Base-by-base conservation (phyloP, 176 grass and related monocot genomes). In the Carex cristatella region DNA sequence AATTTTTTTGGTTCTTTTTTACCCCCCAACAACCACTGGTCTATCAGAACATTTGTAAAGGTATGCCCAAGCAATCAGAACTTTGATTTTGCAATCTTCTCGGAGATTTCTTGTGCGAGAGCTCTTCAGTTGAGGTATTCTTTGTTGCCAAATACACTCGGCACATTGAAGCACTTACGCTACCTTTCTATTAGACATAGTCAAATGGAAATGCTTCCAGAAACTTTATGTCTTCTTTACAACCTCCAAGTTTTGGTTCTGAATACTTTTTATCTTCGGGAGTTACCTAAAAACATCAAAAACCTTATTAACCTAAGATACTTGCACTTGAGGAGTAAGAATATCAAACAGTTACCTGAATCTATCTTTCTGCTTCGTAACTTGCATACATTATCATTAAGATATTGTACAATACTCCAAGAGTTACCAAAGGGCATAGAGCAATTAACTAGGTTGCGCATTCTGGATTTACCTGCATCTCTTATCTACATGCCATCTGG, bases 161-260 rank as follows among this genome's bases (percentile, higher is more conserved):
- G 79, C 10, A 46, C 1, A 1, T 57, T 60, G 11, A 79, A 62
- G 56, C 79, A 81, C 61, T 64, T 81, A 8, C 56, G 79, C 58
- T 81, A 81, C 56, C 79, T 81, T 19, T 42, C 37, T 38, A 38
- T 38, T 38, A 4, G 4, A 38, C 37, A 4, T 38, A 38, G 37
- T 38, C 37, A 38, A 4, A 3, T 74, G 8, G 18, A 51, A 9
- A 14, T 3, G 0, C 10, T 74, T 10, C 70, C 70, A 49, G 70
- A 44, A 74, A 44, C 70, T 40, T 40, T 74, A 7, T 74, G 70
- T n/a, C 10, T 42, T 74, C 70, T 74, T 18, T 74, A 18, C 35
- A 74, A 74, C 70, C 70, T 74, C 12, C 35, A 81, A 81, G 62
- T 7, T 19, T 81, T 81, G 32, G 79, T 64, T 18, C 10, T 79